Conservation (phyloP, 768 basidiomycete species). For the Cyathus striatus region DNA sequence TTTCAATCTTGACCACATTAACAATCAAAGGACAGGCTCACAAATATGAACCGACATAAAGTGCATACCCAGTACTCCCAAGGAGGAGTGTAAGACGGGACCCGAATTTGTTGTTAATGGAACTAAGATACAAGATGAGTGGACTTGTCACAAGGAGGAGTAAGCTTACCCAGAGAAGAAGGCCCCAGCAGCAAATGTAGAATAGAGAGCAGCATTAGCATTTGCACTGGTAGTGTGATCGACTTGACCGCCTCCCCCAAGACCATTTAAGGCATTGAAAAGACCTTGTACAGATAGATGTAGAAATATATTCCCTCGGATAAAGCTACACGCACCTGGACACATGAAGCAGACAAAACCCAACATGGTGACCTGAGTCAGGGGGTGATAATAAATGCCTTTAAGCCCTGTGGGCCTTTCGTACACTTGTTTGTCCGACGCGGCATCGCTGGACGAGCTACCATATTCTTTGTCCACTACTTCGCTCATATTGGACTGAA, state of each 20-base stretch:
- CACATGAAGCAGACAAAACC: constrained; percentile 71
- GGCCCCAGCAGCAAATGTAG: constrained; percentile 39
- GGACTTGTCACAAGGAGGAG: constrained; percentile 3
- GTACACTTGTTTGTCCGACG: constrained; percentile 21
- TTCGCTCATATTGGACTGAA: constrained; percentile 1
- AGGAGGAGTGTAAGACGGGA: constrained; percentile 65
- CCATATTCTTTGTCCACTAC: constrained; percentile 14
- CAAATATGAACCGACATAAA: constrained; percentile 75
- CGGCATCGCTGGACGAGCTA: constrained; percentile 16
- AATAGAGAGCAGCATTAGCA: constrained; percentile 63
- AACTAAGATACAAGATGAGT: constrained; percentile 32
- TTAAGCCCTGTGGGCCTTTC: constrained; percentile 46
- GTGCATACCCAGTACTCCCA: constrained; percentile 70
- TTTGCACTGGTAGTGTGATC: constrained; percentile 64
- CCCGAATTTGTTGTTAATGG: constrained; percentile 80
- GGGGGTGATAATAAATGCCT: constrained; percentile 54
- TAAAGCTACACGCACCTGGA: constrained; percentile 32
- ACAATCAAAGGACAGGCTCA: constrained; percentile 23
- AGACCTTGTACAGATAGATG: constrained; percentile 36
- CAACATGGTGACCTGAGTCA: constrained; percentile 55
- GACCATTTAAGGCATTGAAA: constrained; percentile 75
- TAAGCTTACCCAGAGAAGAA: constrained; percentile 53
- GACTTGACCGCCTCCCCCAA: constrained; percentile 77
- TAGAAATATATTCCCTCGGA: constrained; percentile 8
- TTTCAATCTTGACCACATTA: not conserved